Evolutionary conservation across 2,329 filamentous ascomycete species (phyloP).

Genomic region (Boeremia exigua): DNA sequence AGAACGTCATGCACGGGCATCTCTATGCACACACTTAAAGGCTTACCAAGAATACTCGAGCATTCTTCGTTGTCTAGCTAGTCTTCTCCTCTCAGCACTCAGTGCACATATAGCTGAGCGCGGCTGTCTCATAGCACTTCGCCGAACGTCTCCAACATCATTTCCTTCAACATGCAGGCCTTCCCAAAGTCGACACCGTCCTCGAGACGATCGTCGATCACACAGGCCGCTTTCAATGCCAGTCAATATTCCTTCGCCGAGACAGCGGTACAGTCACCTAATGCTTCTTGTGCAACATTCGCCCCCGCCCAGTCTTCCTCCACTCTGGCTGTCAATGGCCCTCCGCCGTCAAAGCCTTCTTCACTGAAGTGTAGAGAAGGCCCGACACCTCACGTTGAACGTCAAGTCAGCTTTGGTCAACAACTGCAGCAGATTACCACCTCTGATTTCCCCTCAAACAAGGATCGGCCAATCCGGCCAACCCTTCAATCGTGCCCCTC

Average conservation of each 20-base stretch:
- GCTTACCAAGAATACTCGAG: constrained; percentile 4
- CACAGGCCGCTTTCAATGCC: not conserved
- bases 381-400: not conserved
- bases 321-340: constrained; percentile 4
- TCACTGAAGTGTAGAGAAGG: not conserved
- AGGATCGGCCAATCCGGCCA: not conserved
- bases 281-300: constrained; percentile 8
- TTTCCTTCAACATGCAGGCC: constrained; percentile 4
- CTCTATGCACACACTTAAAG: not conserved
- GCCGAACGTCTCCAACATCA: not conserved
- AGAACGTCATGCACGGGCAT: constrained; percentile 12
- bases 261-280: constrained; percentile 10
- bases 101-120: constrained; percentile 11
- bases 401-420: not conserved
- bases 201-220: constrained; percentile 17
- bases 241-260: constrained; percentile 16
- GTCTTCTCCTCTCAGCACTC: not conserved
- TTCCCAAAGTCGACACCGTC: constrained; percentile 14
- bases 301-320: constrained; percentile 1
- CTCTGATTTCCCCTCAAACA: not conserved
- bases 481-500: not conserved
- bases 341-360: constrained; percentile 6
- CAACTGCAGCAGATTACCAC: not conserved
- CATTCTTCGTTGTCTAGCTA: constrained; percentile 20
- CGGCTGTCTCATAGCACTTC: not conserved